phyloP scores from a whole-genome alignment of 2,329 filamentous ascomycete species.

The Drechmeria coniospora region DNA sequence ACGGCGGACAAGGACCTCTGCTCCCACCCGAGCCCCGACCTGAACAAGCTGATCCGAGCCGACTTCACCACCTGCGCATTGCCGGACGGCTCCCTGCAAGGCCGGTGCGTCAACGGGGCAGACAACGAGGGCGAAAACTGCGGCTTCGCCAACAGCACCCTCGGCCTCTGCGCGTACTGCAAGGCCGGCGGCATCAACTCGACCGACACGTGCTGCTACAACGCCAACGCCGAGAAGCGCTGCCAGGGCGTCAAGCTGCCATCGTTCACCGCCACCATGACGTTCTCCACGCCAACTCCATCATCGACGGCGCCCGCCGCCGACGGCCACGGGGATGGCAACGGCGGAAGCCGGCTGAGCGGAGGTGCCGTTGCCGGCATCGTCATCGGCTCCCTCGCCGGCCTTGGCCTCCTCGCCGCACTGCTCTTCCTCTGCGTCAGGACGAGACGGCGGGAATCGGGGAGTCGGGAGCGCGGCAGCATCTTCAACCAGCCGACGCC shows the following conservation, averaged over 20 bases:
- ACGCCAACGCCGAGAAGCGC: constrained; percentile 54
- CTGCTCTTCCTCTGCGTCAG: constrained; percentile 52
- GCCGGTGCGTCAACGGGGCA: constrained; percentile 59
- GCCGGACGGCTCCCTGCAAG: constrained; percentile 62
- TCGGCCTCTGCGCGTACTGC: constrained; percentile 81
- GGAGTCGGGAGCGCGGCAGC: constrained; percentile 52
- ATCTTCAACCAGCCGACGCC: constrained; percentile 86
- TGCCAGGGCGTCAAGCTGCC: constrained; percentile 71
- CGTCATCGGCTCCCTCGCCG: constrained; percentile 65
- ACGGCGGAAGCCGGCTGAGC: constrained; percentile 35
- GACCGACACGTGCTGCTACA: constrained; percentile 90
- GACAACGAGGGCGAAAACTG: constrained; percentile 78
- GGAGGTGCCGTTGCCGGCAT: constrained; percentile 87
- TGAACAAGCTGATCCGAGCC: constrained; percentile 65
- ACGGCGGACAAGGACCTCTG: constrained; percentile 62
- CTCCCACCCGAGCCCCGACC: constrained; percentile 45
- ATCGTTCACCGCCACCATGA: constrained; percentile 53
- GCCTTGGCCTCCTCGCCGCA: constrained; percentile 51
- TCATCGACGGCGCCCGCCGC: constrained; percentile 15
- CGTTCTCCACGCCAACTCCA: constrained; percentile 33
- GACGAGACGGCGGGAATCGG: constrained; percentile 34
- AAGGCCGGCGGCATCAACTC: constrained; percentile 70
- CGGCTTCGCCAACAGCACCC: constrained; percentile 56
- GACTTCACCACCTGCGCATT: constrained; percentile 85
- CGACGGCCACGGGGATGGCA: constrained; percentile 13